Evolutionary conservation across 2,329 filamentous ascomycete genomes (phyloP), one percentile per base, ranked within the genome.

Genomic region (Colletotrichum nymphaeae): DNA sequence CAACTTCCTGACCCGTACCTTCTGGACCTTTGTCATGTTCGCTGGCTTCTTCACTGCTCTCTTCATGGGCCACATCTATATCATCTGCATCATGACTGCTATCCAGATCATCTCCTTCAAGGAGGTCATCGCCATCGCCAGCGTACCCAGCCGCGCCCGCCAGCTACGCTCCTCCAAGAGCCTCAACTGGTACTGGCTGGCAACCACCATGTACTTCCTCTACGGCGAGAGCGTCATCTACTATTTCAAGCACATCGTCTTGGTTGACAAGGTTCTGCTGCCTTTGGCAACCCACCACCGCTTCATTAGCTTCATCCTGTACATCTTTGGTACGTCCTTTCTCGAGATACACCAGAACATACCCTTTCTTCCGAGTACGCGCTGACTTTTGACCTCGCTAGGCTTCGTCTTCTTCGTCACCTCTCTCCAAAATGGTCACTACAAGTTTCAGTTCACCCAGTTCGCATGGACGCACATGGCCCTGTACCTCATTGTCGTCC

Each of bases 391-490:
- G 85, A 73, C 49, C 4, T 5, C 5, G 19, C 1, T 77, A 97
- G 95, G 97, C 73, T 99, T 99, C 84, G 95, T 99, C 77, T 98
- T 98, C 88, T 99, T 99, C 82, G 97, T 99, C 78, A 93, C 91
- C 60, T 97, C 96, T 9, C 90, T 99, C 68, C 94, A 98, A 84
- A 96, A 97, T 77, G 95, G 96, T 55, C 94, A 98, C 84, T 98
- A 98, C 88, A 94, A 93, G 83, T 98, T 99, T 86, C 97, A 99
- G 84, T 99, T 99, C 85, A 98, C 95, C 75, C 97, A 99, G 84
- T 99, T 98, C 80, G 97, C 95, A 67, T 99, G 97, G 97, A 98
- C 97, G 16, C 97, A 99, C 83, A 98, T 99, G 95, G 97, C 97
- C 5, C 90, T 99, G 24, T 98, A 97, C 87, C 88, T 99, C 79